Base-by-base conservation (phyloP, 73 alveolate genomes). In the Paramecium sexaurelia region DNA sequence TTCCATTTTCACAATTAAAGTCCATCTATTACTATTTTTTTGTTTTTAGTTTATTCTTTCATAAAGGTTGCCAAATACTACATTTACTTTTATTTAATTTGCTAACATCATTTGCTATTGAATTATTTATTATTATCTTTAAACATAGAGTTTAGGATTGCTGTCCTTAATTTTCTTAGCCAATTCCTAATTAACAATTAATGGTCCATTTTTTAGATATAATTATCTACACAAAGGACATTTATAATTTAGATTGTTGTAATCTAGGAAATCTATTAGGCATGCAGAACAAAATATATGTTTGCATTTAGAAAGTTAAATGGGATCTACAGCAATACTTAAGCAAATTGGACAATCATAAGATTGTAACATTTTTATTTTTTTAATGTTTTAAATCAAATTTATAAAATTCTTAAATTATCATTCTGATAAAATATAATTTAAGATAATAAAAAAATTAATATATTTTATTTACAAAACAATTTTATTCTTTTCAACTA, bases 201-300 rank as follows among this genome's bases (percentile, higher is more conserved):
- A 66, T 2, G 83, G 83, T 66, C n/a, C 45, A 11, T 66, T 32
- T 10, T 66, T 29, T 8, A 2, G 9, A 10, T 26, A 29, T 10
- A 0, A 19, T 66, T 66, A 29, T 66, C 83, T 66, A 11, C 83
- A 66, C n/a, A 66, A 29, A 1, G 83, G 83, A 22, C 83, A 66
- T 27, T 66, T 66, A 8, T 29, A 66, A 0, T 17, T 11, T 29
- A 22, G 11, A 32, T 26, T 32, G 32, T 26, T 29, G 20, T 66
- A 32, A 66, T 66, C 83, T 66, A 66, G 43, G 20, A 66, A 32
- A 66, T 26, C 83, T 29, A 29, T 7, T 0, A 66, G 19, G 17
- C 83, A 66, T 4, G 37, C 83, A 6, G 43, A 66, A 11, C 83
- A 66, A 66, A 66, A 66, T 26, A 32, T 66, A 66, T 66, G 83